Conservation (phyloP, 164 flowering plant species). For the Nymphaea thermarum region DNA sequence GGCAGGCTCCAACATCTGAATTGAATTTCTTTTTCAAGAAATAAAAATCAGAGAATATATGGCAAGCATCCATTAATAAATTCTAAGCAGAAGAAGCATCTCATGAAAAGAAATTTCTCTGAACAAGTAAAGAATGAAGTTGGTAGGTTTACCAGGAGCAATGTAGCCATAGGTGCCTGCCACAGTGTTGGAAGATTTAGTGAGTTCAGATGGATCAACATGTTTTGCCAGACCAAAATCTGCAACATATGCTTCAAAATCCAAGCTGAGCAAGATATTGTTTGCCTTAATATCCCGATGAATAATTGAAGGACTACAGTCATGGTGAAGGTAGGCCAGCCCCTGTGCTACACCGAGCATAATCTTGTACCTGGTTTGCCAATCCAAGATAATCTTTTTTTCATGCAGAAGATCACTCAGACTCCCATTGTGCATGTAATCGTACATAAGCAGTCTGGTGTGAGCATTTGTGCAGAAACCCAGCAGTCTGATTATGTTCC, state of each 20-base stretch:
- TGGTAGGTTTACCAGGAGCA: conserved; percentile 47
- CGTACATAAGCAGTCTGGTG: conserved; percentile 43
- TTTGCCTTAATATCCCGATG: conserved; percentile 56
- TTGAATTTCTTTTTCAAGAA: too few relatives aligned
- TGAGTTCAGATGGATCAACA: conserved; percentile 19
- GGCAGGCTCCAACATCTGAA: too few relatives aligned
- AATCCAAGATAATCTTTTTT: conserved; percentile 28
- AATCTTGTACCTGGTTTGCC: conserved; percentile 51
- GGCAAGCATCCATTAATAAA: too few relatives aligned
- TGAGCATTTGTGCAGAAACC: conserved; percentile 39
- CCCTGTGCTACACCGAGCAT: conserved; percentile 51
- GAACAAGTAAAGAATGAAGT: background rate
- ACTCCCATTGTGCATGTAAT: conserved; percentile 51
- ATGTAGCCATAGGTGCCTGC: conserved; percentile 69
- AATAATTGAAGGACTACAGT: conserved; percentile 49
- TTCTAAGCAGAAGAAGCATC: too few relatives aligned
- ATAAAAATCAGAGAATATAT: too few relatives aligned
- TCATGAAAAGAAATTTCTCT: too few relatives aligned
- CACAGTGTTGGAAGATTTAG: conserved; percentile 20
- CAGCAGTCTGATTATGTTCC: conserved; percentile 50
- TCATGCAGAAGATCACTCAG: conserved; percentile 41
- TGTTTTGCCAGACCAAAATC: conserved; percentile 63
- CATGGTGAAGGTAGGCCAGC: conserved; percentile 59
- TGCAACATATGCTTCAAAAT: conserved; percentile 45
- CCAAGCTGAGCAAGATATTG: conserved; percentile 46